Conservation (phyloP, 148 eudicot species). For the Chenopodium berlandieri region DNA sequence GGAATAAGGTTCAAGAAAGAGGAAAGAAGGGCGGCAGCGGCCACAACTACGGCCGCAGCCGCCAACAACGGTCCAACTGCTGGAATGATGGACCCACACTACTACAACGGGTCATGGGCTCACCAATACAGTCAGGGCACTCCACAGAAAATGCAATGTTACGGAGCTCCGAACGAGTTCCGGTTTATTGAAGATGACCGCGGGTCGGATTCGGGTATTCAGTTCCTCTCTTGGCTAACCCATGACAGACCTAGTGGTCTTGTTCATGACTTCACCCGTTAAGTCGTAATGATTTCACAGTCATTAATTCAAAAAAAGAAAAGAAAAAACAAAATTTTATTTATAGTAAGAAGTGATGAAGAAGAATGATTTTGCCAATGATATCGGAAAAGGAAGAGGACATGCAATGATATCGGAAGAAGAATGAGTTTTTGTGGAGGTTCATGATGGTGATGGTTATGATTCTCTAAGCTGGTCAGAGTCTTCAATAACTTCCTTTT, state of each 20-base stretch:
- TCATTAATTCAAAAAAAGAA: background rate
- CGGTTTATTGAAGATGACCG: conserved; percentile 59
- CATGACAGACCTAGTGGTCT: conserved; percentile 58
- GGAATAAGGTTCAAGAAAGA: conserved; percentile 98
- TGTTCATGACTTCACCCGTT: conserved; percentile 72
- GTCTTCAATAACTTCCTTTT: conserved; percentile 17
- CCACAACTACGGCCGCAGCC: conserved; percentile 41
- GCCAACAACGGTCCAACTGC: conserved; percentile 22
- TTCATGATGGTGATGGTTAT: conserved; percentile 26
- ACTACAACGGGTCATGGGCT: conserved; percentile 42
- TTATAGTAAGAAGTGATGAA: background rate
- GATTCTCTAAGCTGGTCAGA: conserved; percentile 20
- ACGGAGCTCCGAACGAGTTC: conserved; percentile 56
- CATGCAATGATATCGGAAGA: too few relatives aligned
- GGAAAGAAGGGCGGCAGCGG: conserved; percentile 80
- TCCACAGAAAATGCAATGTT: conserved; percentile 48
- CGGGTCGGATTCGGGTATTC: conserved; percentile 42
- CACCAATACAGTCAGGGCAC: conserved; percentile 25
- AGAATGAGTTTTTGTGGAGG: conserved; percentile 1
- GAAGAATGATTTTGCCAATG: conserved; percentile 3
- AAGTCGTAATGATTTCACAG: background rate
- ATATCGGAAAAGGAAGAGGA: conserved; percentile 22
- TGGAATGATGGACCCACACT: conserved; percentile 38
- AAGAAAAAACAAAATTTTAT: background rate
- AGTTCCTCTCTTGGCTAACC: conserved; percentile 68